phyloP scores from a whole-genome alignment of 805 yeast species.

The Alloascoidea hylecoeti region DNA sequence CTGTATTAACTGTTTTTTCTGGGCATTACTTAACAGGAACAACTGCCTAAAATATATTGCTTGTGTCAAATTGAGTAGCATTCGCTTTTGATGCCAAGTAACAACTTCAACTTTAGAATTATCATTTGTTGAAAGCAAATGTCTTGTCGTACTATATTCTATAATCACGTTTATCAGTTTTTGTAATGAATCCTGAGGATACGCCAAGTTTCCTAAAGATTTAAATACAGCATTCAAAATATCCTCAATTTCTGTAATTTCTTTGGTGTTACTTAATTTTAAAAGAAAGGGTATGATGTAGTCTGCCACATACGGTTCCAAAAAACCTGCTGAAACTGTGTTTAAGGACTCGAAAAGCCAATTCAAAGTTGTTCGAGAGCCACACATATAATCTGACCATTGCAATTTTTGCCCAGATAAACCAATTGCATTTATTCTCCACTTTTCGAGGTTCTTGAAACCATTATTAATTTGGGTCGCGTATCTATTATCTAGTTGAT shows the following conservation, averaged over 20 bases:
- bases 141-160: conserved; percentile 15
- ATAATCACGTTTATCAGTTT: conserved; percentile 29
- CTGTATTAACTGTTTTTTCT: conserved; percentile 34
- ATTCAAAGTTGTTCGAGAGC: conserved; percentile 48
- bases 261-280: conserved; percentile 52
- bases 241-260: conserved; percentile 45
- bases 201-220: conserved; percentile 32
- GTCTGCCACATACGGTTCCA: conserved; percentile 35
- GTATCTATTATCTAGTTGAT: conserved; percentile 18
- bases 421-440: conserved; percentile 18
- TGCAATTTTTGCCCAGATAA: conserved; percentile 40
- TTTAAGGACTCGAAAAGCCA: conserved; percentile 42
- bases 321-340: conserved; percentile 36
- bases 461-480: conserved; percentile 22
- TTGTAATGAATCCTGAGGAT: conserved; percentile 25
- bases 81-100: conserved; percentile 47
- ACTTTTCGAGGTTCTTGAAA: conserved; percentile 28
- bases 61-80: conserved; percentile 58
- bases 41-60: conserved; percentile 58
- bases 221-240: conserved; percentile 32
- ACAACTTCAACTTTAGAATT: conserved; percentile 7
- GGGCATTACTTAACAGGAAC: conserved; percentile 31
- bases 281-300: conserved; percentile 59
- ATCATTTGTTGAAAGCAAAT: neutral
- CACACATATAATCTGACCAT: conserved; percentile 45